Percentiles rank a stretch among this genome's conserved stretches.
Conservation (phyloP, 1,284 basidiomycete genomes). For the Phlebopus sp. region DNA sequence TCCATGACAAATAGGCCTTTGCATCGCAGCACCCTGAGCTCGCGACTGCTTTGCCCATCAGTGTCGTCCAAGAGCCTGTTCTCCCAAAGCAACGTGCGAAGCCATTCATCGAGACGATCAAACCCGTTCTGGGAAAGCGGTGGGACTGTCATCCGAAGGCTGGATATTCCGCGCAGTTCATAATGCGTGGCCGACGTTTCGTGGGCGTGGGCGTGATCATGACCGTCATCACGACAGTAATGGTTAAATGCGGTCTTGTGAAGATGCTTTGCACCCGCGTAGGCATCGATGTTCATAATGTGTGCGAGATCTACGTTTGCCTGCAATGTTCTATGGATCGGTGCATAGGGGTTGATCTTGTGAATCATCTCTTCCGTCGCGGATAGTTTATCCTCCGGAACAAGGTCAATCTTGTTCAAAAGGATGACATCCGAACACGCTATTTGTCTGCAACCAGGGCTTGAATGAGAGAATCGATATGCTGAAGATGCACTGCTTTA, state of each 20-base stretch:
- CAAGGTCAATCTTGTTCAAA: slow-evolving; percentile 85
- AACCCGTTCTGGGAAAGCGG: slow-evolving; percentile 45
- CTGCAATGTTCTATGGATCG: slow-evolving; percentile 67
- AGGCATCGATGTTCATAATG: slow-evolving; percentile 81
- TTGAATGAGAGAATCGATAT: slow-evolving; percentile 1
- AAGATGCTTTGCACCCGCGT: slow-evolving; percentile 38
- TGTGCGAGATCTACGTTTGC: slow-evolving; percentile 67
- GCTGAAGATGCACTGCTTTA: slow-evolving; percentile 30
- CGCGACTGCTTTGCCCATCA: neutral
- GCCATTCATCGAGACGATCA: slow-evolving; percentile 68
- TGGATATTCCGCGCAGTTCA: slow-evolving; percentile 70
- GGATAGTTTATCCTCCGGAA: slow-evolving; percentile 38
- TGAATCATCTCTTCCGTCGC: slow-evolving; percentile 59
- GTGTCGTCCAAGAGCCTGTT: slow-evolving; percentile 25
- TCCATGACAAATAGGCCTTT: slow-evolving; percentile 71
- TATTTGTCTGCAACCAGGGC: slow-evolving; percentile 65
- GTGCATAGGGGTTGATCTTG: slow-evolving; percentile 74
- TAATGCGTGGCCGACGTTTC: slow-evolving; percentile 43
- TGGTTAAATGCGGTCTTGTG: slow-evolving; percentile 22
- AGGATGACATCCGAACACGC: slow-evolving; percentile 87
- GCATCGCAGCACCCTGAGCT: slow-evolving; percentile 71
- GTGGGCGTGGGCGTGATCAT: slow-evolving; percentile 13
- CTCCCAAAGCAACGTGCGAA: slow-evolving; percentile 81
- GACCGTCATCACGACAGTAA: slow-evolving; percentile 29
- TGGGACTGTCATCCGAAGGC: slow-evolving; percentile 67